Evolutionary conservation across 139 green algal genomes (phyloP).

Genomic region (Parachlorella kessleri): DNA sequence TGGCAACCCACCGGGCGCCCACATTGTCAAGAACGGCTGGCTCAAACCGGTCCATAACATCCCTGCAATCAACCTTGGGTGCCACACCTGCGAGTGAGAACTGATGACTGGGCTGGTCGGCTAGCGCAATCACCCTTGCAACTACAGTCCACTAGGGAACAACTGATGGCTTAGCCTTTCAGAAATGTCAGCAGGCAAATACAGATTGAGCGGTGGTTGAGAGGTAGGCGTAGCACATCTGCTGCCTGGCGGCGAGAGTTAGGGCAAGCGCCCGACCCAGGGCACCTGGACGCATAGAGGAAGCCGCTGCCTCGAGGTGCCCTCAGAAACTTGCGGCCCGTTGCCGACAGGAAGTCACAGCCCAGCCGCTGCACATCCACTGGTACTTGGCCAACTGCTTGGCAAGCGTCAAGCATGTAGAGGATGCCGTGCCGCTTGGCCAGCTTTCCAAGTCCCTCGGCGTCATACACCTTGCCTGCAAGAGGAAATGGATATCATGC

Average conservation of each 20-base stretch:
- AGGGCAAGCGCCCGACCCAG: too few species aligned
- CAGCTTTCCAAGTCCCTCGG: slow-evolving; percentile 46
- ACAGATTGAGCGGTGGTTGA: not conserved
- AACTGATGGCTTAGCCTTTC: not conserved
- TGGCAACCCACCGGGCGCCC: slow-evolving; percentile 48
- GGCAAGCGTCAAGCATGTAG: slow-evolving; percentile 79
- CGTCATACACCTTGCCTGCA: slow-evolving; percentile 65
- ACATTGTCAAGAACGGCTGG: slow-evolving; percentile 61
- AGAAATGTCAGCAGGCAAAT: not conserved
- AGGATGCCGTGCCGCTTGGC: slow-evolving; percentile 44
- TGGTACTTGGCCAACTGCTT: slow-evolving; percentile 64
- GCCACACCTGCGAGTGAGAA: too few species aligned
- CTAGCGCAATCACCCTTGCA: too few species aligned
- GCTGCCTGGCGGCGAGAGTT: not conserved
- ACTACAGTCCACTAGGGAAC: not conserved
- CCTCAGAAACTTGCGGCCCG: slow-evolving; percentile 71
- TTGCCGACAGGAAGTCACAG: slow-evolving; percentile 70
- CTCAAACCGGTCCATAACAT: slow-evolving; percentile 44
- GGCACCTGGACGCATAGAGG: slow-evolving; percentile 55
- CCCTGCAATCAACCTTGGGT: too few species aligned
- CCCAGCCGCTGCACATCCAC: slow-evolving; percentile 61
- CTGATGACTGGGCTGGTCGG: too few species aligned
- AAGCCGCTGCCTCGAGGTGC: slow-evolving; percentile 63
- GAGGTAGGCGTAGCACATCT: not conserved
- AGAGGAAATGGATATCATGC: too few species aligned